Evolutionary conservation across 257 asterid species (phyloP), one percentile per base, ranked within the genome.

Genomic region (Solanum piurae): DNA sequence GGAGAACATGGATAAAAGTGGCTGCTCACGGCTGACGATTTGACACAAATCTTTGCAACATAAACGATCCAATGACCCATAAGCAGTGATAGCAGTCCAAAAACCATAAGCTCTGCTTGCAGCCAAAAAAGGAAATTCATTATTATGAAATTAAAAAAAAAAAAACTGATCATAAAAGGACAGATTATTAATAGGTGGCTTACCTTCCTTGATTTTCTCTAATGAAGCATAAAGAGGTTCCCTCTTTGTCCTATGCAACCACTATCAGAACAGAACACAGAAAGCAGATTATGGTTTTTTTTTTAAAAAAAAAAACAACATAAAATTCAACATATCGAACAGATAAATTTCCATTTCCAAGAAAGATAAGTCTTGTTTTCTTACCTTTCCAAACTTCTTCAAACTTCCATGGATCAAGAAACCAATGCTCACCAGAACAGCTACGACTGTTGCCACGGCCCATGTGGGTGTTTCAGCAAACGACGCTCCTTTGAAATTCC

Each of bases 171-270:
- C 69, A 80, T 0, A 16, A 49, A 29, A 29, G 85, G 10, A n/a
- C 31, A 25, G 23, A 66, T 20, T 4, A 72, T 16, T 33, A 25
- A 36, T 82, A 37, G 79, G 68, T 40, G 13, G 46, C 87, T 88
- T 90, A 95, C 99, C 99, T 90, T 97, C 98, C 91, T 93, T 95
- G 90, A 97, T 95, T 92, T 95, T 97, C 88, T 95, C 94, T 89
- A 97, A 87, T 23, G 98, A 97, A 36, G 97, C 93, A 88, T 93
- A 90, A 86, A 97, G 97, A 83, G 95, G 97, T 88, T 95, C 93
- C 94, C 98, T 92, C 87, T 92, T 95, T 75, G 97, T 95, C 92
- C 88, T 90, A 83, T 93, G 95, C 93, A 97, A 86, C 98, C 98
- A 97, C 99, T 97, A 84, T 62, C 91, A 77, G 21, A 33, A 88